Base-by-base conservation (phyloP, 805 yeast species). In the Hanseniaspora taiwanica region DNA sequence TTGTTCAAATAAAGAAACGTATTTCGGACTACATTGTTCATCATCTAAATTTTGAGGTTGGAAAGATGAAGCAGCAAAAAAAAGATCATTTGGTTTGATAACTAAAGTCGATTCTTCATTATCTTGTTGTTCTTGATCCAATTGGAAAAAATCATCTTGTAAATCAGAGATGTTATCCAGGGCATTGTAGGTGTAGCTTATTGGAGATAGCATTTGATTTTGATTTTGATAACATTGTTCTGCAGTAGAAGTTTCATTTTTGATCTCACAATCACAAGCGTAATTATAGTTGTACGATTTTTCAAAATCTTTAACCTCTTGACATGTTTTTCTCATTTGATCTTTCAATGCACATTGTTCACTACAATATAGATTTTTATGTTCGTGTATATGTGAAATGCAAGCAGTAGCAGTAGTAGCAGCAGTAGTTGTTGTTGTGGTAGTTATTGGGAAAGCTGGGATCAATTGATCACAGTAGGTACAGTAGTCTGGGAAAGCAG, bases 401-500 rank as follows among this genome's bases (percentile, higher is more conserved):
- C 14, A 27, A 27, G 31, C 16, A 23, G 25, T 23, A 7, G 25
- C 7, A 23, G 25, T 23, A 27, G 17, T 14, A 14, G 17, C 36
- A 19, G 10, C 36, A 33, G n/a, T 12, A 18, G 29, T 14, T 14
- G n/a, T 7, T 25, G 29, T 14, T 25, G 29, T 25, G 5, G 29
- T 14, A 25, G 14, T 12, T 25, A 14, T 25, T 25, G n/a, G 10
- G n/a, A 14, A 25, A 14, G 29, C n/a, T 13, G 29, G 48, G 35
- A 55, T 54, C 43, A 56, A 39, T 36, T 52, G 51, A 37, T 73
- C 78, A 56, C 80, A 74, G 42, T 70, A 76, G 37, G 71, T 63
- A 61, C 80, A 74, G 56, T 59, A 74, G 53, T 74, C 78, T 51
- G 67, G 70, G 46, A 63, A 57, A 46, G 74, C 67, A 38, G 60